Evolutionary conservation across 495 filamentous ascomycete genomes (phyloP), one percentile per base, ranked within the genome.

Genomic region (Neurospora sp.): DNA sequence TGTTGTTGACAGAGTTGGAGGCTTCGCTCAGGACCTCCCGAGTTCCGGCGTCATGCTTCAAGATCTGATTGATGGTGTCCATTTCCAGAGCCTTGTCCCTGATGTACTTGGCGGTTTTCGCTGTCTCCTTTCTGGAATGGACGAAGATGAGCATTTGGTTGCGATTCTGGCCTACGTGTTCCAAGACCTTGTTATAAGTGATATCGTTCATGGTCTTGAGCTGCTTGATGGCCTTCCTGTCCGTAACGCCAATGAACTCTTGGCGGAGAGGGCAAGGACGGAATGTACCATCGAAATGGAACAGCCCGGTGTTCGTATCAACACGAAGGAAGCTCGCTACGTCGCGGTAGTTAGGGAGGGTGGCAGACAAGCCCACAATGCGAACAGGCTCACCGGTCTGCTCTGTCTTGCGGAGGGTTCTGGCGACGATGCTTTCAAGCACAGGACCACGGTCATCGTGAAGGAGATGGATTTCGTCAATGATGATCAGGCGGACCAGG

Each of bases 111-210:
- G 95, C 96, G 0, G 96, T 99, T 82, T 98, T 99, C 6, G 94
- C 94, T 0, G 96, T 99, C 78, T 99, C 96, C 79, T 99, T 99
- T 72, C 96, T 85, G 35, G 96, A 99, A 78, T 99, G 96, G 22
- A 98, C 96, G 76, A 99, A 99, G 69, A 99, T 95, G 59, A 99
- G 89, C 94, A 99, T 97, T 82, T 99, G 96, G 76, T 97, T 94
- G 72, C 90, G 88, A 73, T 95, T 91, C 70, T 90, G 88, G 1
- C 94, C 95, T 35, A 98, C 96, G 78, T 99, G 96, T 80, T 99
- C 96, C 74, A 99, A 88, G 22, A 98, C 94, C 79, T 99, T 99
- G 65, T 90, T 96, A 80, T 99, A 98, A 69, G 93, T 97, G 44
- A 99, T 94, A 77, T 99, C 96, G 74, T 99, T 99, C 96, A 99